Conservation (phyloP, 345 rosid genomes). For the Rhodamnia argentea region DNA sequence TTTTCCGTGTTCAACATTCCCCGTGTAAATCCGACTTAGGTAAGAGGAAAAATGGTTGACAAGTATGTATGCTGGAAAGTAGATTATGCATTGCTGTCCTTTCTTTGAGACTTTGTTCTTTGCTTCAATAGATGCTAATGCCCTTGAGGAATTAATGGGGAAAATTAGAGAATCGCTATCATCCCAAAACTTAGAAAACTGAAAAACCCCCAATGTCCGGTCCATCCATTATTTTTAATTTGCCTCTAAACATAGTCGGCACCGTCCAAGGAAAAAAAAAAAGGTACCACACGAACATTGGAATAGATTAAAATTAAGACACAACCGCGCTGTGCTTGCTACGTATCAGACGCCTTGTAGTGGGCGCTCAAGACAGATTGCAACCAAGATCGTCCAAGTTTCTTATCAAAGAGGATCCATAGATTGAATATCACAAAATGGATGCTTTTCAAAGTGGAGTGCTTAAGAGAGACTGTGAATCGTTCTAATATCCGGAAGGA, state of each 20-base stretch:
- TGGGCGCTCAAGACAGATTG: background rate
- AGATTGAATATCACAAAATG: background rate
- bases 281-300: background rate
- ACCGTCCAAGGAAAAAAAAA: no score
- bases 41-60: background rate
- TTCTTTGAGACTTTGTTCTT: background rate
- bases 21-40: background rate
- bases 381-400: background rate
- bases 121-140: background rate
- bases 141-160: background rate
- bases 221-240: background rate
- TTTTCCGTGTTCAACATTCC: background rate
- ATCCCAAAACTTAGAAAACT: background rate
- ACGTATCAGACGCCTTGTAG: background rate
- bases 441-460: background rate
- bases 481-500: background rate
- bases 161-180: background rate
- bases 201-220: background rate
- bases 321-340: background rate
- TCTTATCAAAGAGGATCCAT: background rate
- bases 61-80: background rate
- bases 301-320: background rate
- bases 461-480: background rate
- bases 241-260: background rate
- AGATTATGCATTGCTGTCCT: background rate